Evolutionary conservation across 208 protist genomes (phyloP).

Genomic region (Leptomonas pyrrhocoris): DNA sequence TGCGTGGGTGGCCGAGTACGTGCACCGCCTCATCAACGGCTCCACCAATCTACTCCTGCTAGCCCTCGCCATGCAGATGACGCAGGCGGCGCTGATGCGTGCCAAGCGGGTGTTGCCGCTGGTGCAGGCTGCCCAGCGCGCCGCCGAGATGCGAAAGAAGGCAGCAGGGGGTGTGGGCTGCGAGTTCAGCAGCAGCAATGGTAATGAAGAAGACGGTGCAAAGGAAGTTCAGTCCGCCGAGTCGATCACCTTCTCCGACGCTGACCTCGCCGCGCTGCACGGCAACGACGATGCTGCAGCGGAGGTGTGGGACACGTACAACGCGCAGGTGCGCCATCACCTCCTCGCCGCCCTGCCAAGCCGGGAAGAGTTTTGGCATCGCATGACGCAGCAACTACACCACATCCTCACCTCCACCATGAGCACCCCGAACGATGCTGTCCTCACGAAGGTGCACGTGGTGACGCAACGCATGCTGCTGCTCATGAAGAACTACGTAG

Average conservation of each 20-base stretch:
- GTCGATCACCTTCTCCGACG: constrained; percentile 2
- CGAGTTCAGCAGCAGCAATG: not conserved
- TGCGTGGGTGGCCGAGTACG: constrained; percentile 79
- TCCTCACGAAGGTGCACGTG: constrained; percentile 52
- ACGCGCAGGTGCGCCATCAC: constrained; percentile 67
- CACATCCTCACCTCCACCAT: constrained; percentile 35
- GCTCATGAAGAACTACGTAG: constrained; percentile 78
- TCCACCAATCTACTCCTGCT: constrained; percentile 79
- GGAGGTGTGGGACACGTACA: constrained; percentile 69
- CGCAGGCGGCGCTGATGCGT: constrained; percentile 76
- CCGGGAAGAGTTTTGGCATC: constrained; percentile 92
- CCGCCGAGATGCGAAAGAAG: constrained; percentile 1
- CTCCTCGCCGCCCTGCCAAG: constrained; percentile 69
- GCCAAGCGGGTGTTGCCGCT: constrained; percentile 64
- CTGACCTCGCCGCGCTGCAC: constrained; percentile 20
- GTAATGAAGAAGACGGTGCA: not conserved
- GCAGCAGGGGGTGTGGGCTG: constrained; percentile 2
- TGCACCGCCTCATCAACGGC: constrained; percentile 84
- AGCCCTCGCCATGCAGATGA: constrained; percentile 80
- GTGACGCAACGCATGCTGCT: constrained; percentile 79
- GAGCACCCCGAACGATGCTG: constrained; percentile 1
- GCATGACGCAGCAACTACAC: constrained; percentile 90
- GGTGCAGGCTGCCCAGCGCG: constrained; percentile 49
- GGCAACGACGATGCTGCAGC: constrained; percentile 32
- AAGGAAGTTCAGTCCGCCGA: not conserved